These are phyloP conservation scores for Fraxinus nigra DNA, from an alignment of 305 asterid species.

Conservation along the genomic window DNA sequence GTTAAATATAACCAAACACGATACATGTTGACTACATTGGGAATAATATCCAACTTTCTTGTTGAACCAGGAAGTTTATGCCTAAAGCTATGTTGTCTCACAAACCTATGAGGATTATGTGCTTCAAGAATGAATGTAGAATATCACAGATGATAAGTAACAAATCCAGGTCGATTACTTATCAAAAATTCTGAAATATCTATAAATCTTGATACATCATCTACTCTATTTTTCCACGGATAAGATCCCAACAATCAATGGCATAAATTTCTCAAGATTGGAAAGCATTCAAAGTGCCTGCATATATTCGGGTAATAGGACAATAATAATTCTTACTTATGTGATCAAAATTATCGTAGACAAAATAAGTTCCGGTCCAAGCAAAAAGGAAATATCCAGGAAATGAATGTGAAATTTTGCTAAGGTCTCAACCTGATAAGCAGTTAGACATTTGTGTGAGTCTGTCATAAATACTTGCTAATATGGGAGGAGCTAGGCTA, in stretches of 20 bases:
- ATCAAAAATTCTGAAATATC: too few species aligned
- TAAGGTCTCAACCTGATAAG: not conserved
- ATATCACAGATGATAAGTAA: not conserved
- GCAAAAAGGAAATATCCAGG: not conserved
- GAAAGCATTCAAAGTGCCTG: not conserved
- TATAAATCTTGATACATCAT: not conserved
- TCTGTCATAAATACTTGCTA: not conserved
- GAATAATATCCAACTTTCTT: not conserved
- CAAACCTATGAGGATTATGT: not conserved
- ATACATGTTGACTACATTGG: not conserved
- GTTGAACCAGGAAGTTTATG: not conserved
- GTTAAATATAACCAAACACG: not conserved
- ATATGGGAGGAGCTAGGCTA: not conserved
- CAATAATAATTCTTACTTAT: not conserved
- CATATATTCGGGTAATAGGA: not conserved
- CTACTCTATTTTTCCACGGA: not conserved
- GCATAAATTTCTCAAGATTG: not conserved
- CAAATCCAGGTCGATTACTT: not conserved
- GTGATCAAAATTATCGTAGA: not conserved
- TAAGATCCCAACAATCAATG: not conserved
- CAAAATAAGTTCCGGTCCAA: not conserved
- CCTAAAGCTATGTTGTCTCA: not conserved
- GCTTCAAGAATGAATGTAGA: not conserved
- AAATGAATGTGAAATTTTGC: not conserved
- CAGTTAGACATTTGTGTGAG: not conserved